phyloP scores from a whole-genome alignment of 805 yeast genomes.

The Candida ascalaphidarum region DNA sequence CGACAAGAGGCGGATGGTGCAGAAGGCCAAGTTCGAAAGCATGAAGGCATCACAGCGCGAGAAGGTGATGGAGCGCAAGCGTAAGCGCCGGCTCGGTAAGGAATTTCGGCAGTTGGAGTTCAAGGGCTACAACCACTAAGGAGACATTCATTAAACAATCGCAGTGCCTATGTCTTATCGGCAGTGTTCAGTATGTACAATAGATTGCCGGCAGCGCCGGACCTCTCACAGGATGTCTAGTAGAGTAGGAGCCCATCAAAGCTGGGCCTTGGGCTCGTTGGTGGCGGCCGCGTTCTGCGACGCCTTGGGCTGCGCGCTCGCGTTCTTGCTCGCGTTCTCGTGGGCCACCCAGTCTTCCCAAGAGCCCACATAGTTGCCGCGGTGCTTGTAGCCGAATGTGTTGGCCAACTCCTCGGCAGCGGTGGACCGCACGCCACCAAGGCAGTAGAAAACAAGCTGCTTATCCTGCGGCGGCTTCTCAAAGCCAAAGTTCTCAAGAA shows the following conservation, averaged over 20 bases:
- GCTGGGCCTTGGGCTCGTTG: too few relatives aligned
- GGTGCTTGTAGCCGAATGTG: constrained; percentile 76
- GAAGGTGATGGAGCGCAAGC: constrained; percentile 78
- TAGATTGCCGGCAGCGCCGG: too few relatives aligned
- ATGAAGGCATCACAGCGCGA: constrained; percentile 69
- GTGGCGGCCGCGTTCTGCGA: too few relatives aligned
- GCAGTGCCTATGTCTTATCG: too few relatives aligned
- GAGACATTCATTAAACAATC: background rate
- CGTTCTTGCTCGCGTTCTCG: constrained; percentile 18
- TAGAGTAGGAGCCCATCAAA: too few relatives aligned
- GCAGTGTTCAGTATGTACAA: too few relatives aligned
- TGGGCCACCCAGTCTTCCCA: constrained; percentile 71
- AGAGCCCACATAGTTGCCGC: constrained; percentile 84
- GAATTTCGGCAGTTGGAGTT: constrained; percentile 54
- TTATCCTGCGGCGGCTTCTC: constrained; percentile 65
- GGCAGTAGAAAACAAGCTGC: constrained; percentile 82
- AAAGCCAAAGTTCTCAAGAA: constrained; percentile 73
- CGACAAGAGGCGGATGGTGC: constrained; percentile 66
- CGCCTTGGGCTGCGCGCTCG: too few relatives aligned
- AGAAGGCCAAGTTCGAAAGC: constrained; percentile 67
- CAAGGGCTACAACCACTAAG: constrained; percentile 1
- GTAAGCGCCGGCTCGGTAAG: constrained; percentile 76
- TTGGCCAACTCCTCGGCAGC: constrained; percentile 89
- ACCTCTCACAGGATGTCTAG: too few relatives aligned
- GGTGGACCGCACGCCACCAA: constrained; percentile 85